These are phyloP conservation scores for Knufia fluminis DNA, from an alignment of 2,329 filamentous ascomycete genomes.

Conservation along the genomic window DNA sequence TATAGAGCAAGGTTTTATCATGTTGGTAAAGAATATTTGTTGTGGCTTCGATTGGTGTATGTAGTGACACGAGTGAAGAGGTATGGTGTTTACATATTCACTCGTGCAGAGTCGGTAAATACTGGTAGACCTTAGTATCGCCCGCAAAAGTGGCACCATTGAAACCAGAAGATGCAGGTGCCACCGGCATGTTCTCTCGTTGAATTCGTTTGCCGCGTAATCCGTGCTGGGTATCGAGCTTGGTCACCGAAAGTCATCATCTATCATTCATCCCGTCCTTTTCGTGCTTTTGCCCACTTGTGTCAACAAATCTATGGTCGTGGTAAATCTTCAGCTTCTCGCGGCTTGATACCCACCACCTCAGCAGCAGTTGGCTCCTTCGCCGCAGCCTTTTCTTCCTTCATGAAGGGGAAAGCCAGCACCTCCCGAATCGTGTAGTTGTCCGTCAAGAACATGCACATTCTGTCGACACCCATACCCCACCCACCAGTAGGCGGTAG, in stretches of 20 bases:
- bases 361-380: slow-evolving; percentile 47
- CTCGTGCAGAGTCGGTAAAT: not conserved
- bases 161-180: too few species aligned
- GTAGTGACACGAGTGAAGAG: not conserved
- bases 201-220: not conserved
- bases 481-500: slow-evolving; percentile 91
- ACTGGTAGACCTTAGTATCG: not conserved
- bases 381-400: slow-evolving; percentile 55
- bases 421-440: slow-evolving; percentile 97
- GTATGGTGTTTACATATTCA: not conserved
- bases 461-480: slow-evolving; percentile 90
- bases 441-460: slow-evolving; percentile 93
- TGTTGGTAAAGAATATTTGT: not conserved
- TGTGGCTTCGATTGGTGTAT: not conserved
- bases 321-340: slow-evolving; percentile 50
- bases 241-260: not conserved
- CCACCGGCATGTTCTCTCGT: not conserved
- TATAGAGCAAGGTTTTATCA: not conserved
- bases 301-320: slow-evolving; percentile 20
- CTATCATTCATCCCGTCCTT: not conserved
- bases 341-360: slow-evolving; percentile 50
- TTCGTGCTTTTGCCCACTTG: not conserved
- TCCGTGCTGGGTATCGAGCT: not conserved
- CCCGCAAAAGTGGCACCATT: not conserved
- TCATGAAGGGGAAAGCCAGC: slow-evolving; percentile 95